Conservation (phyloP, 371 early-diverging fungal genomes). For the Mucor velutinosus region DNA sequence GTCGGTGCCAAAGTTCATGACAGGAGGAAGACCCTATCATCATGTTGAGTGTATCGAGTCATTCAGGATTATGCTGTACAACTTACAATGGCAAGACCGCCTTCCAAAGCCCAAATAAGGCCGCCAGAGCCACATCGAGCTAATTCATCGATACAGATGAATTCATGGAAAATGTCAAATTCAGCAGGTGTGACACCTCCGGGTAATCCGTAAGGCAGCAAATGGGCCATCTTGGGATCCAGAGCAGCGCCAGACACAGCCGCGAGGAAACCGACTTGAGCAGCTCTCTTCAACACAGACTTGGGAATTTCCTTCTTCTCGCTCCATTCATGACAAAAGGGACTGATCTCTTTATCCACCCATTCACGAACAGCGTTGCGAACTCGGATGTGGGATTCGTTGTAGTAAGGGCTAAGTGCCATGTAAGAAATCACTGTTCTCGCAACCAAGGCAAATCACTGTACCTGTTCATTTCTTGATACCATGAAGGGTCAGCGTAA, state of each 20-base stretch:
- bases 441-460: not conserved
- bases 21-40: slow-evolving; percentile 58
- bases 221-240: slow-evolving; percentile 17
- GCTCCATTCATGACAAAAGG: slow-evolving; percentile 69
- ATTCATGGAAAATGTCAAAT: slow-evolving; percentile 64
- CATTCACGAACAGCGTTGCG: slow-evolving; percentile 55
- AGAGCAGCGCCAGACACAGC: slow-evolving; percentile 20
- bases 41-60: too few species aligned
- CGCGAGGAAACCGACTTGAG: slow-evolving; percentile 57
- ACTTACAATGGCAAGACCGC: slow-evolving; percentile 64
- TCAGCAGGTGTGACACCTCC: slow-evolving; percentile 35
- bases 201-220: slow-evolving; percentile 37
- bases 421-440: too few species aligned
- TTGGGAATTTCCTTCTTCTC: slow-evolving; percentile 64
- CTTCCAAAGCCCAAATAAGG: slow-evolving; percentile 48
- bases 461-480: slow-evolving; percentile 68
- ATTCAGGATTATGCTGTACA: too few species aligned
- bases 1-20: slow-evolving; percentile 63
- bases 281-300: slow-evolving; percentile 51
- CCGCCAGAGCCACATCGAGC: slow-evolving; percentile 73
- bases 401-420: slow-evolving; percentile 54
- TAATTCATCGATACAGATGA: slow-evolving; percentile 67
- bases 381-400: slow-evolving; percentile 59
- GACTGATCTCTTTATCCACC: slow-evolving; percentile 65
- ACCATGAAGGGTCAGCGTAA: slow-evolving; percentile 88